Base-by-base conservation (phyloP, 2,329 filamentous ascomycete genomes). In the Pezicula carpinea region DNA sequence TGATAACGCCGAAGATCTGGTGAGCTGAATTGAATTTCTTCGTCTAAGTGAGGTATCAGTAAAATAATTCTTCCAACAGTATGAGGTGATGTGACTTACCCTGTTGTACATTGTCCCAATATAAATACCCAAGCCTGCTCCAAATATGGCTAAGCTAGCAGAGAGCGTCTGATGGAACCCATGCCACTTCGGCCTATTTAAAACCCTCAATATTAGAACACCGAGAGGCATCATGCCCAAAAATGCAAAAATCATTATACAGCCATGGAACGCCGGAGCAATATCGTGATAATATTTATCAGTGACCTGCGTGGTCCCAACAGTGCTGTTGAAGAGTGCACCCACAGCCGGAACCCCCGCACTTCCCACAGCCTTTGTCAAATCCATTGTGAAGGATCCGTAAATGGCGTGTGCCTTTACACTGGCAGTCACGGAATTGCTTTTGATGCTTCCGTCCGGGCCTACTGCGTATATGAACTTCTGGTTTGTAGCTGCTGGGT, bases 401-500 rank as follows among this genome's bases (percentile, higher is more conserved):
- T 76, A 79, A 38, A 68, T 69, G 35, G 64, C 59, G 59, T 84
- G 81, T 35, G 73, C 71, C 56, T 71, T 71, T 46, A 82, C 67
- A 10, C 65, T 64, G 0, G 73, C 75, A 10, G 64, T 63, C 2
- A 57, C 44, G 31, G 66, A 64, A 53, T 80, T 64, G 46, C 69
- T 75, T 18, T 63, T 59, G 21, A 74, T 63, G 14, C 61, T 56
- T 33, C 70, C 71, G n/a, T 59, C 55, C 5, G 76, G 74, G 0
- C 80, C 80, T 18, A 75, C 65, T 15, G 77, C 81, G 58, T 74
- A 84, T 46, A 82, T 74, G 63, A 76, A 79, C 34, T 66, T 65
- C 51, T 75, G 70, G 13, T 64, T 61, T 13, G 64, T 66, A 43
- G 68, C 73, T n/a, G 61, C 65, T n/a, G 76, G 66, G 54, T 83